phyloP scores from a whole-genome alignment of 2,329 filamentous ascomycete species.

The Colletotrichum sp. region DNA sequence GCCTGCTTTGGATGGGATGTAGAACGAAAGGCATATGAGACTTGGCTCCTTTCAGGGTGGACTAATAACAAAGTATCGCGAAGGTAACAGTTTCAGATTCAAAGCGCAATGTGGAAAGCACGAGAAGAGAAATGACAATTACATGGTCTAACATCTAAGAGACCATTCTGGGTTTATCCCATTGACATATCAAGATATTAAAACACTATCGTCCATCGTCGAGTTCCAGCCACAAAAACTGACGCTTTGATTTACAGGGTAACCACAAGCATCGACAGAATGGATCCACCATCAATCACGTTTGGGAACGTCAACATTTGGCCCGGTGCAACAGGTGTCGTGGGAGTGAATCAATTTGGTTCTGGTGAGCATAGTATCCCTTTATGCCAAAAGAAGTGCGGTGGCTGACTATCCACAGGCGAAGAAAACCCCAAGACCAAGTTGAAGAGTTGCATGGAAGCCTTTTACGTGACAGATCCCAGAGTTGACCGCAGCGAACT shows the following conservation, averaged over 20 bases:
- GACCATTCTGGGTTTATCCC: neutral
- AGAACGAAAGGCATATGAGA: neutral
- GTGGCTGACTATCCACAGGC: neutral
- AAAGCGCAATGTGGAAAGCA: neutral
- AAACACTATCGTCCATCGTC: neutral
- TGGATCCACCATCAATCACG: no score
- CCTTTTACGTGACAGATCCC: neutral
- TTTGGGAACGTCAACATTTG: no score
- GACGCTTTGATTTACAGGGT: neutral
- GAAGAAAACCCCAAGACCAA: neutral
- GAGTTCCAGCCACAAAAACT: neutral
- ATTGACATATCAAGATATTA: neutral
- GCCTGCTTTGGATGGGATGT: neutral
- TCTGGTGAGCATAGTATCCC: no score
- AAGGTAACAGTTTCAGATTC: neutral
- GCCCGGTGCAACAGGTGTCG: no score
- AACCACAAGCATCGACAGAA: no score
- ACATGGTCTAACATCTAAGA: neutral
- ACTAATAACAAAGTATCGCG: neutral
- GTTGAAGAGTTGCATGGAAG: neutral
- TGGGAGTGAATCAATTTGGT: no score
- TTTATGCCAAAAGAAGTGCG: neutral
- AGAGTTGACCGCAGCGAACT: neutral
- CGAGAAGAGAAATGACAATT: neutral
- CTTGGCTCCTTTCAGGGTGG: neutral